A percentile compares a stretch with the other conserved stretches of the same genome.
Conservation (phyloP, 768 basidiomycete genomes). For the Trichaptum fuscoviolaceum region DNA sequence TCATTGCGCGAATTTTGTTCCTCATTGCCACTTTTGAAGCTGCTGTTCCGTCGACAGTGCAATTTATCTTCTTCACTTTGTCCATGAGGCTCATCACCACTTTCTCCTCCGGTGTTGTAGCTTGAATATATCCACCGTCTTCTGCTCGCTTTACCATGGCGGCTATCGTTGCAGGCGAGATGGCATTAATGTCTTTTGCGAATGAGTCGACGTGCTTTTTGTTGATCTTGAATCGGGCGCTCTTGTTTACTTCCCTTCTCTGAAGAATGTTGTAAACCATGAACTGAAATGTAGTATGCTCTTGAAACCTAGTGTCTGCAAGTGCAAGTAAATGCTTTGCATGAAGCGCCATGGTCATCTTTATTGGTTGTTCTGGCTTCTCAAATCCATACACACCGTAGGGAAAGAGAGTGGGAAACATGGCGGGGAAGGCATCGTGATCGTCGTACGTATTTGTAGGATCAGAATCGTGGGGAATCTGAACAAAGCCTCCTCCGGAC, state of each 20-base stretch:
- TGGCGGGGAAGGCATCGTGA: conserved; percentile 10
- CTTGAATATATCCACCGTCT: conserved; percentile 4
- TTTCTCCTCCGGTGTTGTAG: conserved; percentile 9
- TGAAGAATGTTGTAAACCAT: too few relatives aligned
- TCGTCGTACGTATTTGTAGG: conserved; percentile 7
- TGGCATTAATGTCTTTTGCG: conserved; percentile 6
- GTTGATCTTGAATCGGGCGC: too few relatives aligned
- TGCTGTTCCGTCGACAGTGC: conserved; percentile 13
- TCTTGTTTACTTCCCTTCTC: too few relatives aligned
- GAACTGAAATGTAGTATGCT: conserved; percentile 17
- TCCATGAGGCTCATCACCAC: conserved; percentile 13
- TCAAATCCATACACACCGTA: conserved; percentile 16
- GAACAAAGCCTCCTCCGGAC: conserved; percentile 4
- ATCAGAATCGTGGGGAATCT: conserved; percentile 6
- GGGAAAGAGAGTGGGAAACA: conserved; percentile 17
- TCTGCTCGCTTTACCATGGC: conserved; percentile 8
- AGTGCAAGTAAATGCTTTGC: conserved; percentile 10
- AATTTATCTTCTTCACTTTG: conserved; percentile 13
- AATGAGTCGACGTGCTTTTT: conserved; percentile 6
- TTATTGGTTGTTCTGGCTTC: not conserved
- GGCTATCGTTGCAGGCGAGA: conserved; percentile 10
- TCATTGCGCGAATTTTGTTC: conserved; percentile 14
- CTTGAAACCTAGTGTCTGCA: conserved; percentile 13
- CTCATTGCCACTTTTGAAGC: conserved; percentile 10
- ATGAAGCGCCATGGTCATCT: conserved; percentile 7